phyloP scores from a whole-genome alignment of 2,329 filamentous ascomycete species.

The Trichocomaceae sp. region DNA sequence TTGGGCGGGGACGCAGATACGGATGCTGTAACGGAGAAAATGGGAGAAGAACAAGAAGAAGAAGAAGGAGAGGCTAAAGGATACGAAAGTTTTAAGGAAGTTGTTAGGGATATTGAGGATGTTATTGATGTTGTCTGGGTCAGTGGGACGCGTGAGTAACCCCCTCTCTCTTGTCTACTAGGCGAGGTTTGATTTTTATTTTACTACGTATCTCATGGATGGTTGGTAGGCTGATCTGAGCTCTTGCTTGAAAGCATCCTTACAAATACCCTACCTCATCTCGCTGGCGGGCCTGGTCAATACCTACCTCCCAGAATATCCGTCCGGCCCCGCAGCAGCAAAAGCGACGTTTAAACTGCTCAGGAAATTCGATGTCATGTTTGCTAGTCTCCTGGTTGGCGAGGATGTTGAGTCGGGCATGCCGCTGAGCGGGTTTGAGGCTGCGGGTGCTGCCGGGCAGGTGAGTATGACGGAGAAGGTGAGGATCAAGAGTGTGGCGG shows the following conservation, averaged over 20 bases:
- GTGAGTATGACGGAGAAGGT: slow-evolving; percentile 79
- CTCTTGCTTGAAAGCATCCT: slow-evolving; percentile 59
- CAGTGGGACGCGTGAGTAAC: slow-evolving; percentile 69
- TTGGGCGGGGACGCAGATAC: not conserved
- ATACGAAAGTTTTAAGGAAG: slow-evolving; percentile 60
- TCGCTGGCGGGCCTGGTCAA: slow-evolving; percentile 67
- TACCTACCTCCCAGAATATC: slow-evolving; percentile 66
- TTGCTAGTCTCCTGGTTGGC: slow-evolving; percentile 66
- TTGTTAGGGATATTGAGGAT: slow-evolving; percentile 66
- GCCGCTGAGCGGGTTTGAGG: slow-evolving; percentile 63
- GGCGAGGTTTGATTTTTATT: not conserved
- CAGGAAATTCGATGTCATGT: slow-evolving; percentile 74
- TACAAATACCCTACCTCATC: slow-evolving; percentile 80
- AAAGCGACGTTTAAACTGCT: slow-evolving; percentile 64
- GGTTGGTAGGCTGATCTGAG: not conserved
- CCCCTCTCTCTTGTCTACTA: not conserved
- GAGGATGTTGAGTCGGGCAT: slow-evolving; percentile 60
- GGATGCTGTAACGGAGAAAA: slow-evolving; percentile 11
- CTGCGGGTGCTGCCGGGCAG: slow-evolving; percentile 27
- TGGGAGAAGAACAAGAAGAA: slow-evolving; percentile 21
- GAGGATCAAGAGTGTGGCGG: slow-evolving; percentile 71
- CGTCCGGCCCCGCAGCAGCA: slow-evolving; percentile 35
- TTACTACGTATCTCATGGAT: not conserved
- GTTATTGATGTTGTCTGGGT: slow-evolving; percentile 79
- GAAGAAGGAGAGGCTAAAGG: slow-evolving; percentile 40